These are phyloP conservation scores for Staphylotrichum tortipilum DNA, from an alignment of 495 filamentous ascomycete genomes.

Conservation along the genomic window DNA sequence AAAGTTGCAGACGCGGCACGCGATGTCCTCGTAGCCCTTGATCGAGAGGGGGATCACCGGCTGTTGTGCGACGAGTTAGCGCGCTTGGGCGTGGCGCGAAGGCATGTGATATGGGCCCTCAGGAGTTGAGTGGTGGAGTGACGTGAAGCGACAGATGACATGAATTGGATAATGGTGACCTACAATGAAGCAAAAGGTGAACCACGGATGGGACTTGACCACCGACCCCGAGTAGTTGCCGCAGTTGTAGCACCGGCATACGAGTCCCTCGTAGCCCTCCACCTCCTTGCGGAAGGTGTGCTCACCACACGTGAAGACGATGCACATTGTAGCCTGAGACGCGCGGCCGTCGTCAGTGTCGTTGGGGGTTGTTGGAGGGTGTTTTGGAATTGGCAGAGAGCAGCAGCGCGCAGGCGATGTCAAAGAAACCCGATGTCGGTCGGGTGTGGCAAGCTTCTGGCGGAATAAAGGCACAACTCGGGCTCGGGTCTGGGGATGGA, in stretches of 20 bases:
- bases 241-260: constrained; percentile 50
- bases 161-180: constrained; percentile 11
- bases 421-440: too few species aligned
- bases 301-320: constrained; percentile 51
- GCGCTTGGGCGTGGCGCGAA: too few species aligned
- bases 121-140: not conserved
- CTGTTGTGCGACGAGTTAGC: constrained; percentile 20
- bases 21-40: constrained; percentile 46
- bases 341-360: not conserved
- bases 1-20: constrained; percentile 48
- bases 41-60: constrained; percentile 48
- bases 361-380: not conserved
- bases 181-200: constrained; percentile 51
- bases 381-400: too few species aligned
- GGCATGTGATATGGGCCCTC: not conserved
- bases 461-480: too few species aligned
- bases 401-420: too few species aligned
- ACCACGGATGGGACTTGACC: constrained; percentile 48
- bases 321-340: constrained; percentile 33
- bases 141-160: too few species aligned
- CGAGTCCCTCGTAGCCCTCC: constrained; percentile 44
- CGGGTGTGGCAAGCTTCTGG: too few species aligned
- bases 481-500: too few species aligned
- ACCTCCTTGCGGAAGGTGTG: constrained; percentile 48
- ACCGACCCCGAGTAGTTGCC: constrained; percentile 45